phyloP scores from a whole-genome alignment of 2,329 filamentous ascomycete genomes.

The Gremmenia infestans region DNA sequence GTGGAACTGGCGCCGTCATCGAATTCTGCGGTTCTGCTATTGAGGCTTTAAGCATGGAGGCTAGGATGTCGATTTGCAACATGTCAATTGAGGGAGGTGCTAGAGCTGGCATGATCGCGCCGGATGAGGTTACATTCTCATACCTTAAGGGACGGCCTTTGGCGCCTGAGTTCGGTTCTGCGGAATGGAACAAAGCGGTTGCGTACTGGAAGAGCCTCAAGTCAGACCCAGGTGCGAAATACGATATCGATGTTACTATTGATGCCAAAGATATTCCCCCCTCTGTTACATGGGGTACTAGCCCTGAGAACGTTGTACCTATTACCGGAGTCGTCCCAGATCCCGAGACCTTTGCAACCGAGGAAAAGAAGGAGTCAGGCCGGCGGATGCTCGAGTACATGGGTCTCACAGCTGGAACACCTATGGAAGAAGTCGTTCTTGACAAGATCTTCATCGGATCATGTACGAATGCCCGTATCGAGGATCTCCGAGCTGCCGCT shows the following conservation, averaged over 20 bases:
- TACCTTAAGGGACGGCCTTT: conserved; percentile 90
- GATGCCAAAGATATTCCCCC: conserved; percentile 90
- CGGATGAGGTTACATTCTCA: conserved; percentile 88
- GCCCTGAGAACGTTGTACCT: conserved; percentile 90
- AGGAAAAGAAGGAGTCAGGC: conserved; percentile 74
- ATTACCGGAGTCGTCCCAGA: conserved; percentile 89
- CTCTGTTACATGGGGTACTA: conserved; percentile 95
- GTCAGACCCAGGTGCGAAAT: conserved; percentile 84
- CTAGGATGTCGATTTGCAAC: conserved; percentile 98
- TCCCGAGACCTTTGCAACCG: conserved; percentile 77
- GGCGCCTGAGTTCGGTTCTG: conserved; percentile 76
- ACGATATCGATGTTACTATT: conserved; percentile 83
- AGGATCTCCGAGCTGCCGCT: conserved; percentile 86
- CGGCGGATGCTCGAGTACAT: conserved; percentile 90
- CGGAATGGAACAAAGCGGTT: conserved; percentile 84
- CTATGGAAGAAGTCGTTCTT: conserved; percentile 83
- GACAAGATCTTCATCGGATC: conserved; percentile 99
- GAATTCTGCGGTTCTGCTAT: conserved; percentile 97
- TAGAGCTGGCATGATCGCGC: conserved; percentile 92
- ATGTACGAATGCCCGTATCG: conserved; percentile 95
- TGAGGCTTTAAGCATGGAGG: conserved; percentile 85
- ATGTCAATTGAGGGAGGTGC: conserved; percentile 98
- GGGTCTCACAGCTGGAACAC: conserved; percentile 81
- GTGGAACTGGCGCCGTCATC: conserved; percentile 90
- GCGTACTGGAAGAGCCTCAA: conserved; percentile 83